Base-by-base conservation (phyloP, 176 grass and related monocot species). In the Olyra latifolia region DNA sequence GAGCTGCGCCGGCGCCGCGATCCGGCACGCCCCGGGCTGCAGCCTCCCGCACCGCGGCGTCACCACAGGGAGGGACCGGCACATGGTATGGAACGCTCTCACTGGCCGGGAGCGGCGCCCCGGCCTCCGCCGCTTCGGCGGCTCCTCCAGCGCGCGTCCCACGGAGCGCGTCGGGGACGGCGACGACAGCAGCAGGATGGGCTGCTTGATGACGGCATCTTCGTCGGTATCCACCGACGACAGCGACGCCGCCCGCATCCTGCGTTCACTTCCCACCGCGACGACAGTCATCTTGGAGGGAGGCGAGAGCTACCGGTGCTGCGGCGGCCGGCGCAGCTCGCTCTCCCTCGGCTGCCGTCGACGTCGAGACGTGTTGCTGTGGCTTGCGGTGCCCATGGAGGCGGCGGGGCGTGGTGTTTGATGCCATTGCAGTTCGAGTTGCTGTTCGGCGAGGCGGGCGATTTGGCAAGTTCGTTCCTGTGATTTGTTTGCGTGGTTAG, bases 51-150 rank as follows among this genome's bases (percentile, higher is more conserved):
- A 97, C 55, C 70, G 78, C 25, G 80, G 80, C 14, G 62, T 91
- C 65, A 91, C 55, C 29, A 97, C 56, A 8, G 93, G 93, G 0
- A 97, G 81, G 15, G 93, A 81, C 9, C 76, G 88, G 71, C 71
- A 97, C 40, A 93, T 35, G 53, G 50, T 65, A 7, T 79, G 54
- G 55, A 97, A 54, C 65, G 90, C 40, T 50, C 93, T 83, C 20
- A 88, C 13, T 0, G 84, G 82, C 7, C 83, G 80, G 22, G 66
- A 81, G 4, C 73, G 74, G 1, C 77, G 69, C 0, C 22, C 9
- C 15, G 85, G 76, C 41, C 40, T 23, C 0, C 57, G 41, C 11
- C 79, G 60, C 27, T 5, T 16, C 0, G 86, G 76, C 3, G 85
- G 82, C 56, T 84, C 75, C 69, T 93, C 88, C 29, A 93, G 76